Percentiles rank a stretch among this genome's conserved stretches.
These are phyloP conservation scores for Phyllachora maydis DNA, from an alignment of 2,329 filamentous ascomycete species.

Conservation along the genomic window DNA sequence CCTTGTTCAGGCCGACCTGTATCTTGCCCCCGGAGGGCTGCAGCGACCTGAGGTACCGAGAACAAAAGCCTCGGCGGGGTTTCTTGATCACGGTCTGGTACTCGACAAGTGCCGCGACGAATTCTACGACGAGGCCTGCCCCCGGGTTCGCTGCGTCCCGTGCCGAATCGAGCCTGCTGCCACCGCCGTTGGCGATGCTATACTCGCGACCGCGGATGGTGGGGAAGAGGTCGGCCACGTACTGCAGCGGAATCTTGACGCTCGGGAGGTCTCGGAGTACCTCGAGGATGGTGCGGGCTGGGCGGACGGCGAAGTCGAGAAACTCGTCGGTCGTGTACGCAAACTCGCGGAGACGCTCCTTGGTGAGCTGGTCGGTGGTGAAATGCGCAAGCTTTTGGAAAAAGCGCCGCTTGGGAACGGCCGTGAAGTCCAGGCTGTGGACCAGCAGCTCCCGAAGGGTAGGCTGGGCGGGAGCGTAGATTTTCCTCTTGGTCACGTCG, in stretches of 20 bases:
- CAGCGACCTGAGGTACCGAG: constrained; percentile 59
- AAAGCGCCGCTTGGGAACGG: constrained; percentile 75
- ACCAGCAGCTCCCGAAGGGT: constrained; percentile 61
- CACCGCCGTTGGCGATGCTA: constrained; percentile 73
- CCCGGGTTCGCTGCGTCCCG: neutral
- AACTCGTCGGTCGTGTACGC: constrained; percentile 64
- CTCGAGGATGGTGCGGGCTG: constrained; percentile 78
- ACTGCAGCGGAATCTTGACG: constrained; percentile 60
- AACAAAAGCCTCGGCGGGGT: constrained; percentile 73
- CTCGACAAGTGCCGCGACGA: constrained; percentile 75
- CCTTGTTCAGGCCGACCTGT: constrained; percentile 38
- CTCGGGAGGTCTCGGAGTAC: constrained; percentile 77
- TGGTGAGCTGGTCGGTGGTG: constrained; percentile 50
- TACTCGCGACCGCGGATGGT: constrained; percentile 77
- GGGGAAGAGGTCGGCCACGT: constrained; percentile 55
- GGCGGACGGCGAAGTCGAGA: constrained; percentile 86
- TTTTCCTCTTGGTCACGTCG: constrained; percentile 6
- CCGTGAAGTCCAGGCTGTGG: constrained; percentile 73
- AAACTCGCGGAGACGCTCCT: constrained; percentile 68
- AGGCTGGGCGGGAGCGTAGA: constrained; percentile 16
- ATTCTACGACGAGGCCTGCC: constrained; percentile 31
- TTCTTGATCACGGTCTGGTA: constrained; percentile 77
- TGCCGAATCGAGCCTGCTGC: constrained; percentile 12
- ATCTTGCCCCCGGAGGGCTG: constrained; percentile 28
- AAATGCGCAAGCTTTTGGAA: constrained; percentile 62